Evolutionary conservation across 208 protist species (phyloP).

Genomic region (Willaertia magna): DNA sequence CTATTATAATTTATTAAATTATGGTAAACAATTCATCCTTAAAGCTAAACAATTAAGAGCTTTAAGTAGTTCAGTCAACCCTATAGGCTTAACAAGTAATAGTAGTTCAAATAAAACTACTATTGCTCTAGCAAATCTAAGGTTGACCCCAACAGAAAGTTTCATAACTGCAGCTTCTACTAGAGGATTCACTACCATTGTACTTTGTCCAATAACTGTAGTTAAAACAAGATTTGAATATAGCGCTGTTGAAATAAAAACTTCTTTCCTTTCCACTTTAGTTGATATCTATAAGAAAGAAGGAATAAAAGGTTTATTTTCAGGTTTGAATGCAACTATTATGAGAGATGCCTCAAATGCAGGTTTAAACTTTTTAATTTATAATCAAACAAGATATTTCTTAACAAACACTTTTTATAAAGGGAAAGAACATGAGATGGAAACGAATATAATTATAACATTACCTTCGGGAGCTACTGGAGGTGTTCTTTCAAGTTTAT

Average conservation of each 20-base stretch:
- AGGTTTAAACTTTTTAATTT: background rate
- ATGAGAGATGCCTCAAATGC: background rate
- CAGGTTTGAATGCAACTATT: background rate
- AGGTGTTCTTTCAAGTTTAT: background rate
- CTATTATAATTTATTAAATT: background rate
- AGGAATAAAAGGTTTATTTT: background rate
- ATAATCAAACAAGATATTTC: background rate
- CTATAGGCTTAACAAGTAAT: no score
- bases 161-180: background rate
- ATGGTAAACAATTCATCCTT: background rate
- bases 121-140: background rate
- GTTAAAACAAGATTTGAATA: constrained; percentile 1
- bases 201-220: background rate
- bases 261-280: no score
- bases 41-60: no score
- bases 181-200: background rate
- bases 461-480: background rate
- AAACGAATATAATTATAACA: background rate
- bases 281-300: background rate
- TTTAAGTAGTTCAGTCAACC: no score
- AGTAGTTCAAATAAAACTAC: no score
- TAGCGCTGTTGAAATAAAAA: no score
- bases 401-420: background rate
- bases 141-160: background rate
- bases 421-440: background rate